phyloP scores from a whole-genome alignment of 441 rosid species.

The Jatropha podagrica region DNA sequence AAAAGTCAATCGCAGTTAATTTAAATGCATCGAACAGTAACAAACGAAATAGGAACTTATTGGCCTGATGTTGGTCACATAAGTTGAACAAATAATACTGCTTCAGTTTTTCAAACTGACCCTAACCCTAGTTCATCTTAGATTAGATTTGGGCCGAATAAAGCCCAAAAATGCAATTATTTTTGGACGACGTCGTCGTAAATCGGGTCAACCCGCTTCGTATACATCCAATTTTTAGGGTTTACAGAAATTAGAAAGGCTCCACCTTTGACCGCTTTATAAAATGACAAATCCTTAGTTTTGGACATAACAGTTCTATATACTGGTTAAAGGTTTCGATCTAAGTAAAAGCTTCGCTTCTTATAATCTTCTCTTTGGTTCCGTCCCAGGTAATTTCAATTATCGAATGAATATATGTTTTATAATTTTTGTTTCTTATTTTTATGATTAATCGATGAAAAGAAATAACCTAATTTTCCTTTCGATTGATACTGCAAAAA shows the following conservation, averaged over 20 bases:
- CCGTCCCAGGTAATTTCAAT: background rate
- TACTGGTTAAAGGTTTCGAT: background rate
- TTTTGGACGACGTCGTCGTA: background rate
- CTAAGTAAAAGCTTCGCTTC: constrained; percentile 5
- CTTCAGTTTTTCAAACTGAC: no score
- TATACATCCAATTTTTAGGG: constrained; percentile 9
- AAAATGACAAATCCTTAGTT: background rate
- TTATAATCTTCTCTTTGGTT: background rate
- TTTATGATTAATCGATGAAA: background rate
- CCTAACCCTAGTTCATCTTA: no score
- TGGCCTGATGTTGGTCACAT: no score
- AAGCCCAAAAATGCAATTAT: background rate
- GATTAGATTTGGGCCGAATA: background rate
- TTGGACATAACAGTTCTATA: background rate
- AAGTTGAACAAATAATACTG: no score
- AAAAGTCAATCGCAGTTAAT: no score
- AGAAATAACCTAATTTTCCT: background rate
- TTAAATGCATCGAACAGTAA: no score
- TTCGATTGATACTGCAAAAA: background rate
- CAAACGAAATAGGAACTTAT: no score
- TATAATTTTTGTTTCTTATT: background rate
- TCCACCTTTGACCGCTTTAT: constrained; percentile 4
- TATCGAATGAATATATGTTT: background rate
- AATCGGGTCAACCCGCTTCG: background rate
- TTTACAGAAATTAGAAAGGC: background rate